Evolutionary conservation across 495 filamentous ascomycete species (phyloP), one percentile per base, ranked within the genome.

Genomic region (Talaromyces thailandensis): DNA sequence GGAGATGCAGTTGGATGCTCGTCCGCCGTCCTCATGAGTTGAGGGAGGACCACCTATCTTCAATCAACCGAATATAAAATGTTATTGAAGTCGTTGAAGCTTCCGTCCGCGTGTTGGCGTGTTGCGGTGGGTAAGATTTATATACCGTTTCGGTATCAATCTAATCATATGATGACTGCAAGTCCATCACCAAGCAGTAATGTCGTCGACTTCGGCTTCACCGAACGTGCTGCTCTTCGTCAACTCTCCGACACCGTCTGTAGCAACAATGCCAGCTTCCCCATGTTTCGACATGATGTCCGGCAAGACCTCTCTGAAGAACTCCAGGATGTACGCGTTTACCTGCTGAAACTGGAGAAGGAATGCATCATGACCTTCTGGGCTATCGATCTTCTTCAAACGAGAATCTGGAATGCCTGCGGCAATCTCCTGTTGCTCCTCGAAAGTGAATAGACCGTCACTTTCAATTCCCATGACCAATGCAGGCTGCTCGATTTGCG

Each of bases 331-430:
- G 70, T 96, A 88, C 25, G 74, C 75, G 72, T 98, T 98, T 62
- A 98, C 94, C 77, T 98, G 93, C 75, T 96, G 89, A 67, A 98
- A 98, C 71, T 98, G 92, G 58, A 98, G 76, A 64, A 98, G 76
- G 73, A 98, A 98, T 1, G 94, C 94, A 71, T 98, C 94, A 66
- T 98, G 94, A 8, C 94, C 94, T 70, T 98, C 94, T 2, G 91
- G 88, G 64, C 88, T 92, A 66, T 97, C 91, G 56, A 98, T 98
- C 32, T 84, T 89, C 70, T 91, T 83, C 26, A 98, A 74, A 26
- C 86, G 78, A 0, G 88, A 87, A 64, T 93, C 77, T 1, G 88
- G 87, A 64, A 98, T 96, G 37, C 86, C 86, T 12, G 85, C 84
- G 1, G 93, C 94, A 37, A 98, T 72, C 70, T 97, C 91, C 70